Conservation (phyloP, 805 yeast species). For the Suhomyces faveliae region DNA sequence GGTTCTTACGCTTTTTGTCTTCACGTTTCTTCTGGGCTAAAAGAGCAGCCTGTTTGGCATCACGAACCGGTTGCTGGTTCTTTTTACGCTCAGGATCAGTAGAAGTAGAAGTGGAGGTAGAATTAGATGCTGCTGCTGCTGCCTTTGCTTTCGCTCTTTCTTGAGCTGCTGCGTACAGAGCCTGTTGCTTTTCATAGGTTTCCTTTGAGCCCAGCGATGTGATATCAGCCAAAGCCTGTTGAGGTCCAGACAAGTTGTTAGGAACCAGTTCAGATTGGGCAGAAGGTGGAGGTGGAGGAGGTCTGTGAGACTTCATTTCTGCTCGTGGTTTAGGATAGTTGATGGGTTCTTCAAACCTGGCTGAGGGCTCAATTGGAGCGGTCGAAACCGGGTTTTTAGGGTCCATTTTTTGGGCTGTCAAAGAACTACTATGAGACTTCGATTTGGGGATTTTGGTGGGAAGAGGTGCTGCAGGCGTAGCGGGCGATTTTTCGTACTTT, state of each 20-base stretch:
- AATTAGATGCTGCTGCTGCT: too few species aligned
- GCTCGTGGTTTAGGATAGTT: slow-evolving; percentile 20
- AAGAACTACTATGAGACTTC: slow-evolving; percentile 39
- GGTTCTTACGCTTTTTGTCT: slow-evolving; percentile 69
- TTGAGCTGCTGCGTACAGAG: slow-evolving; percentile 10
- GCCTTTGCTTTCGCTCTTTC: slow-evolving; percentile 8
- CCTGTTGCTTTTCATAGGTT: slow-evolving; percentile 11
- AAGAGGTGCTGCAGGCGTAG: slow-evolving; percentile 14
- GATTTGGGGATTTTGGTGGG: slow-evolving; percentile 37
- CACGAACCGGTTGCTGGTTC: slow-evolving; percentile 43
- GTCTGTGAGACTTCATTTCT: slow-evolving; percentile 35
- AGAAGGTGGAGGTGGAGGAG: slow-evolving; percentile 45
- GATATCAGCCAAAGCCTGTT: slow-evolving; percentile 19
- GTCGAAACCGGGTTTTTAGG: slow-evolving; percentile 30
- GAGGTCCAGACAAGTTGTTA: slow-evolving; percentile 28
- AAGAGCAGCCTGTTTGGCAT: slow-evolving; percentile 53
- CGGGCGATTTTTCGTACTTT: slow-evolving; percentile 15
- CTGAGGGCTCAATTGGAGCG: slow-evolving; percentile 34
- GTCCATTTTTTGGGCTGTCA: slow-evolving; percentile 26
- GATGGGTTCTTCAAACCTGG: slow-evolving; percentile 23
- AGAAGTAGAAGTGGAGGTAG: too few species aligned
- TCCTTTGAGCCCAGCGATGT: slow-evolving; percentile 10
- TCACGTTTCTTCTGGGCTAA: slow-evolving; percentile 70
- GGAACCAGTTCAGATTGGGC: slow-evolving; percentile 26
- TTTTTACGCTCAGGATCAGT: slow-evolving; percentile 8